These are phyloP conservation scores for Juncus effusus DNA, from an alignment of 176 grass and related monocot species.

Conservation along the genomic window DNA sequence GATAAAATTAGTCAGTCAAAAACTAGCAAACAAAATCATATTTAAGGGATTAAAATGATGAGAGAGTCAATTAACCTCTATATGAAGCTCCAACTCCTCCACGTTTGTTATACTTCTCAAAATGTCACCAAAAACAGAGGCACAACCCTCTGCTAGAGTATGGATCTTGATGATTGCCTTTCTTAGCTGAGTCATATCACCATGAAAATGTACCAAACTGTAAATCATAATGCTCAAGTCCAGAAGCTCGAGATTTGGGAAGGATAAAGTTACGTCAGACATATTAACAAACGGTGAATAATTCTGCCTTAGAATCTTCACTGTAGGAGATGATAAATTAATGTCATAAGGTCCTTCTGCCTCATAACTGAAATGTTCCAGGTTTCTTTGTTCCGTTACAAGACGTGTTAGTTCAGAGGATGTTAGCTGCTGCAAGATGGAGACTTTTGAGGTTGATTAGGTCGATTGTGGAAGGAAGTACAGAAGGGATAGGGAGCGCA, in stretches of 20 bases:
- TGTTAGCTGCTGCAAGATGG: background rate
- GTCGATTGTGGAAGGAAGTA: background rate
- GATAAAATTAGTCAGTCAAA: too few species aligned
- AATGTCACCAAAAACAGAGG: background rate
- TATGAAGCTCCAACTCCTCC: background rate
- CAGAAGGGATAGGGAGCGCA: too few species aligned
- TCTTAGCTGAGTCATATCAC: background rate
- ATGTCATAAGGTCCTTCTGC: background rate
- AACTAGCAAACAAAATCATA: too few species aligned
- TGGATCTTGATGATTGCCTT: background rate
- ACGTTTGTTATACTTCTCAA: background rate
- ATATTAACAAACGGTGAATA: background rate
- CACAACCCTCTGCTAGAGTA: background rate
- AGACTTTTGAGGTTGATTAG: background rate
- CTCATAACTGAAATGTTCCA: background rate
- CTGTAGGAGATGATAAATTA: background rate
- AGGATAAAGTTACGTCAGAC: background rate
- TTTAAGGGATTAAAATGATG: background rate
- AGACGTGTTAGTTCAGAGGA: background rate
- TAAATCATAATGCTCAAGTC: background rate
- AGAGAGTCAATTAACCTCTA: background rate
- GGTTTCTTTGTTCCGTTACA: background rate
- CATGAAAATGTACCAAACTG: background rate
- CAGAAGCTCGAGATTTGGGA: conserved; percentile 2
- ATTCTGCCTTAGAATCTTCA: background rate